Percentiles rank a stretch among this genome's conserved stretches.
Conservation (phyloP, 352 stramenopile genomes). For the Bremia lactucae region DNA sequence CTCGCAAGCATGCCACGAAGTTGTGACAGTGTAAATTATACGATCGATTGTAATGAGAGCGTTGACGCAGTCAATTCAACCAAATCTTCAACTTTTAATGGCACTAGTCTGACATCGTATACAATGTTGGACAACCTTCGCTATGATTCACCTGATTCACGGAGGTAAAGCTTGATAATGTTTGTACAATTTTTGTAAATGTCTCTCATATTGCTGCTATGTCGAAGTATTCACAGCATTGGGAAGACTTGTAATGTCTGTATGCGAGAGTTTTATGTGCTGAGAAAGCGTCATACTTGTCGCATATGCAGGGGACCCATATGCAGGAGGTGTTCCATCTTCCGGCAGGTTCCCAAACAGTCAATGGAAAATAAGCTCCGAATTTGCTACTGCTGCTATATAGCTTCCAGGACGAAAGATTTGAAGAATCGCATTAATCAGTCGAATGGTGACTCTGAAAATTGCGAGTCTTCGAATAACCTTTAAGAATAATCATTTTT, state of each 20-base stretch:
- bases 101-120: slow-evolving; percentile 5
- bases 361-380: slow-evolving; percentile 52
- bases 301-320: slow-evolving; percentile 77
- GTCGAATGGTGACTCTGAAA: slow-evolving; percentile 7
- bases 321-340: slow-evolving; percentile 66
- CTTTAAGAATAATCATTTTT: no score
- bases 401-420: slow-evolving; percentile 46
- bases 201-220: no score
- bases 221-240: no score
- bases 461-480: no score
- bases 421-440: slow-evolving; percentile 7
- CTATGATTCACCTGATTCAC: no score
- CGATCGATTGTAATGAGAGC: slow-evolving; percentile 10
- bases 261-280: slow-evolving; percentile 51
- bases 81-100: slow-evolving; percentile 1
- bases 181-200: neutral
- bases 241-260: slow-evolving; percentile 54
- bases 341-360: slow-evolving; percentile 50
- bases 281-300: slow-evolving; percentile 67
- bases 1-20: slow-evolving; percentile 2
- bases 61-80: neutral
- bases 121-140: slow-evolving; percentile 51
- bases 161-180: slow-evolving; percentile 10
- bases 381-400: slow-evolving; percentile 63
- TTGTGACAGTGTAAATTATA: slow-evolving; percentile 3